Percentiles rank a stretch among this genome's conserved stretches.
Conservation (phyloP, 345 rosid genomes). For the Hibiscus trionum region DNA sequence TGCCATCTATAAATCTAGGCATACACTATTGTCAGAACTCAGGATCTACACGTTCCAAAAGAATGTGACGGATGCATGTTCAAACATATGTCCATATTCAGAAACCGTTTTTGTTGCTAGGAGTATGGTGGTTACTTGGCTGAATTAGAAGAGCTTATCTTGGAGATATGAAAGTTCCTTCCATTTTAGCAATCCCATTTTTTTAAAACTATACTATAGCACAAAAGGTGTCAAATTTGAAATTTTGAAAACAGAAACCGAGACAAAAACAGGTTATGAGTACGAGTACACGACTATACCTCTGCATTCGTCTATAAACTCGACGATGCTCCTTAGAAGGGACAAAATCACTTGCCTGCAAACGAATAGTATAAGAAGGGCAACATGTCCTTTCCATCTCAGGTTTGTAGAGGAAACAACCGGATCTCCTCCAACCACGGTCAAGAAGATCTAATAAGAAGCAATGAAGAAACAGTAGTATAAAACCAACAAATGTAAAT, state of each 20-base stretch:
- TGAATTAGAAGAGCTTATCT: neutral
- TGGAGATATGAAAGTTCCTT: too few relatives aligned
- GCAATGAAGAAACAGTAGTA: neutral
- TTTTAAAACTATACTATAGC: neutral
- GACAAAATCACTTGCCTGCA: slow-evolving; percentile 34
- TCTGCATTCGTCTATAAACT: slow-evolving; percentile 30
- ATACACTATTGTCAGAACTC: slow-evolving; percentile 13
- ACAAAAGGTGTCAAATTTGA: neutral
- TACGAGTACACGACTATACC: slow-evolving; percentile 42
- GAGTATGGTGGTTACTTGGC: neutral
- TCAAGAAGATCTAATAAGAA: slow-evolving; percentile 69
- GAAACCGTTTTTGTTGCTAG: neutral
- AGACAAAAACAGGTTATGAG: neutral
- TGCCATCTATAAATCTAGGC: slow-evolving; percentile 66
- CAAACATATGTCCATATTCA: neutral
- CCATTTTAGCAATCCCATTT: too few relatives aligned
- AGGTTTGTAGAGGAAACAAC: slow-evolving; percentile 76
- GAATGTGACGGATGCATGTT: neutral
- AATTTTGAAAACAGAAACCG: neutral
- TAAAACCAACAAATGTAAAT: neutral
- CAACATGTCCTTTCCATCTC: slow-evolving; percentile 93
- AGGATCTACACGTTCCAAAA: neutral
- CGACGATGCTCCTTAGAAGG: neutral
- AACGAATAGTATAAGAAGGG: slow-evolving; percentile 88
- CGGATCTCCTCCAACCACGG: slow-evolving; percentile 88